Evolutionary conservation across 352 stramenopile species (phyloP), one percentile per base, ranked within the genome.

Genomic region (Aphanomyces cochlioides): DNA sequence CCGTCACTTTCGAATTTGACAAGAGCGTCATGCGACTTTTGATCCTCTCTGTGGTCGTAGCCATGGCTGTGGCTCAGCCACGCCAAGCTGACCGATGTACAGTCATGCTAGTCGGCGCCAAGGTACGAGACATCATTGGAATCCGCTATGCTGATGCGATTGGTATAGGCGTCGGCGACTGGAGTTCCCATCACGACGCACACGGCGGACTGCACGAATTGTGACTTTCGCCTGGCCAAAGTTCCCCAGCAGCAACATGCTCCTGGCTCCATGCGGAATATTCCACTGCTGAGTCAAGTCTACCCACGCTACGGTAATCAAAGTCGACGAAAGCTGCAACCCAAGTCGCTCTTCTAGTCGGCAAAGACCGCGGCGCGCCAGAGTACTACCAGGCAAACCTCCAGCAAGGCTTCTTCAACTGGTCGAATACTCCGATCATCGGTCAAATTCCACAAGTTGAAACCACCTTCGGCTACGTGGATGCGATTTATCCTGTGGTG

Each of bases 211-310:
- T 93, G 87, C 69, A 90, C 78, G 66, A 89, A 77, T 34, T 92
- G 87, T 66, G 87, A 94, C 74, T 94, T 92, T 67, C 87, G 87
- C 45, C 79, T 93, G 71, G 83, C 74, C 67, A 94, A 93, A 47
- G 83, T 94, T 53, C 87, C 87, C 4, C 76, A 78, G 34, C 6
- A 61, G 47, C 17, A 15, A 21, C 45, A 69, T 61, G 47, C 8
- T 40, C 3, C n/a, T 7, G 43, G 43, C 10, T 50, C 63, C 10
- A 69, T 34, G 21, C 41, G 63, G 7, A 7, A 50, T 8, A 47
- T 69, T 60, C 36, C 17, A 21, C 63, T 47, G 4, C 37, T 41
- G 3, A 8, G 54, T n/a, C 43, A 59, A n/a, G 38, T n/a, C 15
- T 69, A 58, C 40, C 63, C 63, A n/a, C 63, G 63, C 36, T 69